Evolutionary conservation across 169 alveolate species (phyloP).

Genomic region (Plasmodium vinckei): DNA sequence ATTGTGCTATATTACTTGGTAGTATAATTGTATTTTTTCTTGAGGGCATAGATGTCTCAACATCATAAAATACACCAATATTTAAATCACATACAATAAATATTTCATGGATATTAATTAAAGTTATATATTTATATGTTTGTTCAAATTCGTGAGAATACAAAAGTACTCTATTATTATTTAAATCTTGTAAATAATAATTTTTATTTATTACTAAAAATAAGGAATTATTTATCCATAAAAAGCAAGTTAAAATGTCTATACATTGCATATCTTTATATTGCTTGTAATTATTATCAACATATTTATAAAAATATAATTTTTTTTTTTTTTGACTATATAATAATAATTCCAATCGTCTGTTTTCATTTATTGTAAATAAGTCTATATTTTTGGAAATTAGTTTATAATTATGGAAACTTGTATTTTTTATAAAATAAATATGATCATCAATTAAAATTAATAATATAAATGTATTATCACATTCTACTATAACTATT

Average conservation of each 20-base stretch:
- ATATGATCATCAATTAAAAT: conserved; percentile 22
- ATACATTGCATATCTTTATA: conserved; percentile 1
- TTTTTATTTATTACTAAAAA: conserved; percentile 30
- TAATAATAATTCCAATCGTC: conserved; percentile 14
- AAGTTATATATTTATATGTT: conserved; percentile 40
- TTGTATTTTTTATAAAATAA: conserved; percentile 22
- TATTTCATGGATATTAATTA: conserved; percentile 36
- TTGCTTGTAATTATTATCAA: not conserved
- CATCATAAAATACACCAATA: conserved; percentile 70
- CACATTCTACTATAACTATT: conserved; percentile 23
- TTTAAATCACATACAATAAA: conserved; percentile 69
- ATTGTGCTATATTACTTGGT: not conserved
- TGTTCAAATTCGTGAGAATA: conserved; percentile 68
- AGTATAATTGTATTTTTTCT: conserved; percentile 44
- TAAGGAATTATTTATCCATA: conserved; percentile 37
- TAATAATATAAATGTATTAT: not conserved
- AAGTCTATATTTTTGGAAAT: conserved; percentile 10
- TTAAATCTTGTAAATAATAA: conserved; percentile 19
- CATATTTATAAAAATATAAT: conserved; percentile 26
- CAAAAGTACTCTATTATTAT: conserved; percentile 14
- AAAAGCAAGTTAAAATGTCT: conserved; percentile 12
- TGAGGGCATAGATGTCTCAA: conserved; percentile 62
- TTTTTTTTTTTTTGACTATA: conserved; percentile 34
- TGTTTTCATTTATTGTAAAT: conserved; percentile 20
- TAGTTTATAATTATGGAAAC: not conserved